A percentile compares a stretch with the other conserved stretches of the same genome.
Conservation (phyloP, 2,329 filamentous ascomycete species). For the Colletotrichum sp. region DNA sequence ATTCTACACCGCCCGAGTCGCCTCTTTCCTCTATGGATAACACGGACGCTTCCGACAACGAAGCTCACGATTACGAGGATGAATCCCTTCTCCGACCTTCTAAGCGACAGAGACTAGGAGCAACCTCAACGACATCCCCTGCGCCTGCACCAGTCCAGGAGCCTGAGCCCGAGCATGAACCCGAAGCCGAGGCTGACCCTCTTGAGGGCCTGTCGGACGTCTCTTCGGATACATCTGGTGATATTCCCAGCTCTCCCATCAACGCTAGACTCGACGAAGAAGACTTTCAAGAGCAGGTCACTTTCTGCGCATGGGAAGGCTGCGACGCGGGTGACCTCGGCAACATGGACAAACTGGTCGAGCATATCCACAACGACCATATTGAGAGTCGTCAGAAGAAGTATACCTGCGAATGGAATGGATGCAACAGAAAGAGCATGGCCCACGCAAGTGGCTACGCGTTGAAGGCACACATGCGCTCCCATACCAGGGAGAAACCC, state of each 20-base stretch:
- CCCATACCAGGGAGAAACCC: conserved; percentile 96
- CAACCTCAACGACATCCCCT: conserved; percentile 46
- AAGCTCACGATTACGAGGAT: conserved; percentile 28
- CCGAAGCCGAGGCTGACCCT: conserved; percentile 51
- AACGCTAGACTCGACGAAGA: conserved; percentile 75
- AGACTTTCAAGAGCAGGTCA: conserved; percentile 79
- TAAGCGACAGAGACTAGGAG: conserved; percentile 40
- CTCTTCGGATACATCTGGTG: conserved; percentile 89
- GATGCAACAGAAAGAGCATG: conserved; percentile 86
- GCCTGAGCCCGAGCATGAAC: conserved; percentile 17
- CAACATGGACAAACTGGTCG: conserved; percentile 82
- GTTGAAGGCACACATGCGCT: conserved; percentile 95
- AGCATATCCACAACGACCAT: conserved; percentile 90
- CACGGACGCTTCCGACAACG: conserved; percentile 22
- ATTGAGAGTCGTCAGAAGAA: conserved; percentile 94
- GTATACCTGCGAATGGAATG: conserved; percentile 97
- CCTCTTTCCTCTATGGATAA: conserved; percentile 22
- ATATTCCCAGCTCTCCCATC: conserved; percentile 74
- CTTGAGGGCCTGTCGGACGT: conserved; percentile 72
- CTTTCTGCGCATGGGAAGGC: conserved; percentile 78
- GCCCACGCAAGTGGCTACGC: conserved; percentile 96
- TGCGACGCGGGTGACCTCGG: conserved; percentile 73
- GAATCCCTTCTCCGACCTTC: conserved; percentile 33
- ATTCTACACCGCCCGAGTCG: conserved; percentile 18
- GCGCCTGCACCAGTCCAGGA: conserved; percentile 49